Evolutionary conservation across 225 moss, liverwort and hornwort species (phyloP), one percentile per base, ranked within the genome.

Genomic region (Neckera pumila): DNA sequence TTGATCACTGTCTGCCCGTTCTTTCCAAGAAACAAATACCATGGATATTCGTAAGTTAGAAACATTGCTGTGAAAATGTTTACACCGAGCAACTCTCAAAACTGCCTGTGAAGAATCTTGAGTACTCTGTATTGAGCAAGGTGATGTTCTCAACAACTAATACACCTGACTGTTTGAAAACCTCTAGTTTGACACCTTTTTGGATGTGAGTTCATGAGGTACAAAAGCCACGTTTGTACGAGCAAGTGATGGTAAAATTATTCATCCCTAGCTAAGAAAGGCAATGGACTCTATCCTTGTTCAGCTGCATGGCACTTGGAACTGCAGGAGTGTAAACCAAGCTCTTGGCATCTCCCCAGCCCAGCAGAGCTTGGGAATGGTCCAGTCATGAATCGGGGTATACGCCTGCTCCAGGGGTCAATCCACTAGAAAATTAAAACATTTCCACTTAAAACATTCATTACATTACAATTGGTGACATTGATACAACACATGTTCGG

Each of bases 301-400:
- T 91, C 79, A 65, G 38, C 33, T 43, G 43, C 1, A 64, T 40
- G 89, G 45, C 17, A 17, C 70, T 81, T 38, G 90, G 88, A 51
- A 85, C 70, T 42, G 88, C 63, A 38, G 86, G 81, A 15, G 85
- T n/a, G 51, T 86, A 85, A 47, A 87, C 87, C 83, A 84, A 74
- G 76, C 86, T 70, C 73, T 92, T 45, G 31, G 82, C 83, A 76
- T 90, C 89, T 86, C 84, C 93, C 91, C 93, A 93, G 86, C 93
- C 91, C 93, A 93, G 86, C 85, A 90, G 38, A 93, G 91, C 85
- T 90, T 92, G 61, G 93, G 93, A 70, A 80, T 42, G n/a, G 73
- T 87, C 89, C 89, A 88, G 88, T 92, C 89, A 25, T 73, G 92
- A 76, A 88, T 69, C 6, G 86, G 92, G 22, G 81, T 73, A 28